Conservation (phyloP, 257 asterid species). For the Petunia secreta region DNA sequence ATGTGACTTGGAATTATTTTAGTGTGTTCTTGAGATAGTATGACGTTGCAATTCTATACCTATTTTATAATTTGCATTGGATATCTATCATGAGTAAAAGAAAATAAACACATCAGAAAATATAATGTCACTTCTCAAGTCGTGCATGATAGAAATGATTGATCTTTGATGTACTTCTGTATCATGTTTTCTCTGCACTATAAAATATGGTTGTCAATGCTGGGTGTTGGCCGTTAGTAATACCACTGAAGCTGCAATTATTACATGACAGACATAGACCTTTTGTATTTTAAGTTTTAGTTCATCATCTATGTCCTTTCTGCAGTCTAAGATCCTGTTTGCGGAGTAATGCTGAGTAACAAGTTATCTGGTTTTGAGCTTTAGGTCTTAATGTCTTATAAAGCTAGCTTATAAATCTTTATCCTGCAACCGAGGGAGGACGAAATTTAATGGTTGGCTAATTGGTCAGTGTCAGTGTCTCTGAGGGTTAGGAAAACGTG, state of each 20-base stretch:
- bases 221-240: neutral
- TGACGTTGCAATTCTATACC: neutral
- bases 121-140: neutral
- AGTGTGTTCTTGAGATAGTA: neutral
- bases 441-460: neutral
- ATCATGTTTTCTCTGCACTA: neutral
- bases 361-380: neutral
- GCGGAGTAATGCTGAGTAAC: neutral
- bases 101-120: neutral
- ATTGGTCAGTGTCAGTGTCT: neutral
- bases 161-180: neutral
- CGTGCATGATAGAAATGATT: neutral
- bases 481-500: neutral
- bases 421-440: neutral
- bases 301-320: neutral
- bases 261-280: conserved; percentile 11
- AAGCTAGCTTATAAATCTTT: neutral
- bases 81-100: neutral
- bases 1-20: neutral
- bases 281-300: neutral
- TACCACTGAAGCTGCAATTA: neutral
- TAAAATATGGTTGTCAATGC: neutral
- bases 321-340: neutral
- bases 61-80: conserved; percentile 1
- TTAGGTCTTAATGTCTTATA: neutral